Base-by-base conservation (phyloP, 805 yeast species). In the Wickerhamiella siamensis region DNA sequence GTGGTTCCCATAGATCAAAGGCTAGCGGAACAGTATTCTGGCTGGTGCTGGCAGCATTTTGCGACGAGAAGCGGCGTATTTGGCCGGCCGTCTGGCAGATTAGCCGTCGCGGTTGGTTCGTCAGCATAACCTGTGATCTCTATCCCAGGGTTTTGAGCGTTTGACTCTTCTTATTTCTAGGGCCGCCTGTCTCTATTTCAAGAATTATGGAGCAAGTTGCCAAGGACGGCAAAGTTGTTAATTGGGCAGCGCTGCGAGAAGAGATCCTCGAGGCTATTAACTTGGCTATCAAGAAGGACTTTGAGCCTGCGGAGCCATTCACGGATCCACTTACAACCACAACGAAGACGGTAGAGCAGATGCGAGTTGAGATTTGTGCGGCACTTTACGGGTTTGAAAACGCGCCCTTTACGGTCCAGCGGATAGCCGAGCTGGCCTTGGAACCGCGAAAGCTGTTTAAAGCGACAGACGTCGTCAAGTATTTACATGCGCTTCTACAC, bases 371-470 rank as follows among this genome's bases (percentile, higher is more conserved):
- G 8, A 29, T 47, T n/a, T 36, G 46, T 27, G 29, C 24, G 10
- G 15, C 31, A 20, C 35, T 54, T 12, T 24, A 31, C 12, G 46
- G 38, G n/a, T 36, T 46, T 12, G 44, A 40, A 8, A 43, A 41
- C n/a, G 65, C 67, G 6, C 67, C 68, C 1, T 63, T 57, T 43
- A 61, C 67, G 5, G 33, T 64, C 5, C 66, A 63, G 46, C 49
- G 67, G 19, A 35, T 63, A 22, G 59, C 61, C 4, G 68, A 63
- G 43, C 50, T 63, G 31, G 47, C 62, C 19, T 27, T 43, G 5
- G 43, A 48, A 4, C 62, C 64, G 6, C 43, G 42, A 20, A 41
- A 43, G 36, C 48, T 47, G 39, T 56, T 58, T 36, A 22, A 39
- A 5, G 27, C 37, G 9, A 40, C 37, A 2, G 41, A 31, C 12